Base-by-base conservation (phyloP, 257 asterid genomes). In the Jacaranda copaia region DNA sequence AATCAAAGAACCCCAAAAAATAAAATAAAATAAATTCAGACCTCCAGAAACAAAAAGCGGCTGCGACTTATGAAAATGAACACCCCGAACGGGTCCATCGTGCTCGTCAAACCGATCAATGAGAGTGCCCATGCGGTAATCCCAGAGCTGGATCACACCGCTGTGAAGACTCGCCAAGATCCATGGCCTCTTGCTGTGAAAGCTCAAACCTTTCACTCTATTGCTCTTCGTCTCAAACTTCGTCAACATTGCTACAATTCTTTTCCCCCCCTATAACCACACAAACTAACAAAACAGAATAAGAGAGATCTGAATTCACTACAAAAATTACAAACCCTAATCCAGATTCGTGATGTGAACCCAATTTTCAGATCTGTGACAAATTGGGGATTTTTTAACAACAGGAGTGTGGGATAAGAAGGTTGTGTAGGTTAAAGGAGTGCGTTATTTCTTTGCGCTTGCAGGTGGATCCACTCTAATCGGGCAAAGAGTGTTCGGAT, bases 121-220 rank as follows among this genome's bases (percentile, higher is more conserved):
- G 78, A 96, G 96, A 10, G 99, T 96, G 78, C 97, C 99, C 97
- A 96, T 96, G 42, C 99, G 97, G 53, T 96, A 93, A 72, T 96
- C 99, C 99, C 98, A 96, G 18, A 96, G 89, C 89, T 96, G 99
- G 89, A 96, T 89, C 81, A 93, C 99, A 72, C 98, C 98, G 77
- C 97, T 93, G 91, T 93, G 99, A 52, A 96, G 96, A 84, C 98
- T 93, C 73, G 98, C 97, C 88, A 93, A 75, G 97, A 96, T 96
- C 99, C 99, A 93, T 82, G 99, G 98, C 74, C 99, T 79, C 90
- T 88, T 96, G 90, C 87, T 84, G 55, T 96, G 99, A 76, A 96
- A 96, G 74, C 98, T 93, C 87, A 96, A 75, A 0, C 99, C 99
- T 75, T 96, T 96, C 81, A 96, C 99, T 85, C 99, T 79, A 83